Evolutionary conservation across 257 asterid species (phyloP), one percentile per base, ranked within the genome.

Genomic region (Solanum dulcamara): DNA sequence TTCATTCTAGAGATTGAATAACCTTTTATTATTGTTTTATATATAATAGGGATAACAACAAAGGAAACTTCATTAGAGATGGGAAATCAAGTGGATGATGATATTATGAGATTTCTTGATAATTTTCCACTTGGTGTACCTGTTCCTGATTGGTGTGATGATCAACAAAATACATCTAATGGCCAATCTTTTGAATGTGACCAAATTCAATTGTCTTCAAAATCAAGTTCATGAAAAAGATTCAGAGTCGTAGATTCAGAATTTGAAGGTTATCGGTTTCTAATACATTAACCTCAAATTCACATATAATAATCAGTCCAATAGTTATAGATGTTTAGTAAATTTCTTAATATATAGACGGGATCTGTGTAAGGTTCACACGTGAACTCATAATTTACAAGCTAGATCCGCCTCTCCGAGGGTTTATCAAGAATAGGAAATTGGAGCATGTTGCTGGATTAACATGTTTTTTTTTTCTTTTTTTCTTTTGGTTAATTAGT

Each of bases 71-170:
- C 88, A 3, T 81, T 37, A 10, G 88, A 85, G 51, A 90, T 84
- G 55, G 84, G 32, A n/a, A 62, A 87, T 70, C 83, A 84, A 1
- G 81, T 89, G 85, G 97, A 93, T 24, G 95, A 93, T 15, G 97
- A 90, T 81, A 83, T 94, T 46, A 68, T 90, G 88, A 88, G 89
- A 83, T 92, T 94, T 50, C 92, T 94, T 2, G 93, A 92, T 81
- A 88, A 87, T 66, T 91, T 93, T 40, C 98, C 97, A 7, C n/a
- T 92, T 60, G 86, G 91, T 0, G 93, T 88, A 7, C 92, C 92
- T 5, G 86, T 90, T 64, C 94, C 96, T 0, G 92, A 94, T 7
- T 92, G 96, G 97, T 79, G 86, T 38, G 85, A 11, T 51, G 90
- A 81, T 18, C 42, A 77, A 11, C 66, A 71, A 7, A 88, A 83